Base-by-base conservation (phyloP, 371 early-diverging fungal species). In the Chytridiales sp. region DNA sequence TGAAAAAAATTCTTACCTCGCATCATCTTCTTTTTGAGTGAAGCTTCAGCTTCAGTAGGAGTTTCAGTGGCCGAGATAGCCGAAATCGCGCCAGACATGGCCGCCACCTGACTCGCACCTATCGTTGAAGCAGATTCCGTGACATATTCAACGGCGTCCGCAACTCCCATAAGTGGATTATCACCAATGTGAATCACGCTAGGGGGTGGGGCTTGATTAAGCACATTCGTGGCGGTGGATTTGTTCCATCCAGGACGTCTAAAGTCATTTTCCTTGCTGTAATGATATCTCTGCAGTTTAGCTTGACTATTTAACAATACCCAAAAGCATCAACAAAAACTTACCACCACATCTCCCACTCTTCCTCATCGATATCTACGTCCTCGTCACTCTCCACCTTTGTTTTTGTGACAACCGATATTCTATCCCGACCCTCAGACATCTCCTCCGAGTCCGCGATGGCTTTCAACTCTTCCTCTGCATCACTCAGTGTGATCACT, bases 151-250 rank as follows among this genome's bases (percentile, higher is more conserved):
- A 44, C 29, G 22, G 64, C 38, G 9, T 50, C 58, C 5, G 32
- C 58, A 3, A 42, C 29, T 24, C 32, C 21, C 19, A 39, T 30
- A 13, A 44, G n/a, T 22, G 47, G 51, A 27, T 56, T 61, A 11
- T 69, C 69, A 3, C 69, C 68, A 26, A 61, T 64, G 43, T 73
- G 69, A 29, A 68, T 63, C 5, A 71, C 67, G 49, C 66, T 65
- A 5, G 61, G 36, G n/a, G 73, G 69, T 21, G 67, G 42, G 4
- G 50, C 43, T 30, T 53, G 47, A 0, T 68, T 62, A 19, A 72
- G 64, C 4, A 66, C 41, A 27, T 56, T 61, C 43, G 66, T 58
- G 1, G 61, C 55, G 2, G 67, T 67, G 24, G 73, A 73, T 19
- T 34, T 51, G 47, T 69, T 69, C 73, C 73, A 73, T 1, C 13